Conservation (phyloP, 2,329 filamentous ascomycete genomes). For the Phoma sp. region DNA sequence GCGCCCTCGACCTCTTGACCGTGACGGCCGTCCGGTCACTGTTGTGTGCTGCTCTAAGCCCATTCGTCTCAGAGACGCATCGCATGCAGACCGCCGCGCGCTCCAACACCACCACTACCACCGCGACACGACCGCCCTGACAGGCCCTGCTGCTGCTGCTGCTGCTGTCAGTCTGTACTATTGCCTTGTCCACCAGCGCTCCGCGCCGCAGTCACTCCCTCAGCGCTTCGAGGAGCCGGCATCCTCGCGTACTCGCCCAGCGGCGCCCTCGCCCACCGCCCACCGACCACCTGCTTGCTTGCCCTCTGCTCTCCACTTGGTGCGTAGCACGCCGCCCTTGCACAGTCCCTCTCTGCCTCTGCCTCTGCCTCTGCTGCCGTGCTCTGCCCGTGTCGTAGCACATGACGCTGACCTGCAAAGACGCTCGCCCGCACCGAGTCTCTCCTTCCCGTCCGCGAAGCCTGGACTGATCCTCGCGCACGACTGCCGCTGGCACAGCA, state of each 20-base stretch:
- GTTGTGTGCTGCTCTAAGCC: background rate
- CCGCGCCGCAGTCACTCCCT: constrained; percentile 41
- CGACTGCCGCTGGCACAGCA: constrained; percentile 24
- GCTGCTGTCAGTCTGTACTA: background rate
- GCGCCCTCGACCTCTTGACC: constrained; percentile 1
- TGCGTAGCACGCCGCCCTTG: background rate
- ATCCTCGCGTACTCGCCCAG: constrained; percentile 48
- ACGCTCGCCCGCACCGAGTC: constrained; percentile 44
- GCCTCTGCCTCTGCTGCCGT: constrained; percentile 20
- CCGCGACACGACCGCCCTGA: background rate
- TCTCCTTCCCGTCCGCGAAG: constrained; percentile 40
- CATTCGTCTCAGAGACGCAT: background rate
- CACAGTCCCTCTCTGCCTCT: background rate
- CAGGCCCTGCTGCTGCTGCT: background rate
- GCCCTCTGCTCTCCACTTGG: background rate
- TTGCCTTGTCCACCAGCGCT: background rate
- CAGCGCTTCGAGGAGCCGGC: constrained; percentile 52
- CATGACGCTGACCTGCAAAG: constrained; percentile 47
- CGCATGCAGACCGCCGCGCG: constrained; percentile 1
- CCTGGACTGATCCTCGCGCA: constrained; percentile 28
- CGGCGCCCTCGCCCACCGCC: constrained; percentile 13
- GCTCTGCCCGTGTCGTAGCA: constrained; percentile 16
- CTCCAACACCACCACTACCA: background rate
- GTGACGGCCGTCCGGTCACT: background rate
- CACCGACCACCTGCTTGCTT: background rate